A percentile compares a stretch with the other conserved stretches of the same genome.
These are phyloP conservation scores for Centaurea solstitialis DNA, from an alignment of 129 eudicot species.

Conservation along the genomic window DNA sequence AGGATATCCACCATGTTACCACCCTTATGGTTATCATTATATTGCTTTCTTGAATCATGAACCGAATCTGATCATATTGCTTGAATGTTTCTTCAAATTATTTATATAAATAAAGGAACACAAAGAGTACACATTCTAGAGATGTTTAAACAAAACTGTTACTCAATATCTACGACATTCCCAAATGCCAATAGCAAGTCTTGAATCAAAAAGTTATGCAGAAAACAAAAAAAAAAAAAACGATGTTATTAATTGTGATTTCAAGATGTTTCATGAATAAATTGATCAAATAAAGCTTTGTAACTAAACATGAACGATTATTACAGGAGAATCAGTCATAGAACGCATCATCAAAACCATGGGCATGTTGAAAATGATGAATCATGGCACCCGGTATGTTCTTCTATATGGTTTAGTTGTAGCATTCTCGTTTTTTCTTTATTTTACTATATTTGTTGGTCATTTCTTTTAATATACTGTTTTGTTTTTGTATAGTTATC, in stretches of 20 bases:
- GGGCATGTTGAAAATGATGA: slow-evolving; percentile 66
- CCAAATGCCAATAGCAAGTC: not conserved
- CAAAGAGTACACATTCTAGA: not conserved
- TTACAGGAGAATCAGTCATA: slow-evolving; percentile 64
- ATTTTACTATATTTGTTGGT: not conserved
- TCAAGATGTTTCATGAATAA: not conserved
- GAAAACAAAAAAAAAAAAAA: too few relatives aligned
- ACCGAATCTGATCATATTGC: not conserved
- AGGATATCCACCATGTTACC: too few relatives aligned
- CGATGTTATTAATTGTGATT: not conserved
- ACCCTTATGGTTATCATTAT: not conserved
- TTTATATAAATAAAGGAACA: not conserved
- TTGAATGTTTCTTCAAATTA: not conserved
- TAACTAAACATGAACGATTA: not conserved
- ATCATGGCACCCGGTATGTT: slow-evolving; percentile 63
- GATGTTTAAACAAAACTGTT: not conserved
- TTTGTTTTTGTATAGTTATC: slow-evolving; percentile 37
- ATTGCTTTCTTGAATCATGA: not conserved
- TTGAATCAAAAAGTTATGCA: too few relatives aligned
- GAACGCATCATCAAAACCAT: slow-evolving; percentile 71
- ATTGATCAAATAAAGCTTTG: not conserved
- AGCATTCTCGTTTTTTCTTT: not conserved
- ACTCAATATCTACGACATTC: not conserved
- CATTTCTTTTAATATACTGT: not conserved
- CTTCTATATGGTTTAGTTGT: not conserved